Evolutionary conservation across 1,284 basidiomycete genomes (phyloP).

Genomic region (Calocybe gambosa): DNA sequence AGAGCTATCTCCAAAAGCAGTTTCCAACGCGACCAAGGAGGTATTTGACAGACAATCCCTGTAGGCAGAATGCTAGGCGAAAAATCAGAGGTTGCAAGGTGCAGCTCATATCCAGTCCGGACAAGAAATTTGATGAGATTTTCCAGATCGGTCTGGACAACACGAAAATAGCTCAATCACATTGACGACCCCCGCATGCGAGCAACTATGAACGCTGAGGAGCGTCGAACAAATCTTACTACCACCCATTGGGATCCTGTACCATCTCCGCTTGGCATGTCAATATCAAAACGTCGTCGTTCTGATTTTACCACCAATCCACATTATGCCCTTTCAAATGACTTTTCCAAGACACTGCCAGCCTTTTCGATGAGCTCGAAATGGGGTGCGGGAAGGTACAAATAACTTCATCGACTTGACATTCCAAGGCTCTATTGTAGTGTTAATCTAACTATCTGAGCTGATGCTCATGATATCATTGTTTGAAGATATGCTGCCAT

Average conservation of each 20-base stretch:
- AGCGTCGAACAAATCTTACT: too few species aligned
- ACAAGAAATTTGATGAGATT: too few species aligned
- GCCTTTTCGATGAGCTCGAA: conserved; percentile 55
- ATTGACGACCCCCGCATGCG: conserved; percentile 81
- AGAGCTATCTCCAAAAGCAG: conserved; percentile 64
- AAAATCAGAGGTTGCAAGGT: conserved; percentile 65
- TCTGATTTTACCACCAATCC: conserved; percentile 78
- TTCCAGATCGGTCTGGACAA: conserved; percentile 70
- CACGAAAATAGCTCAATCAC: conserved; percentile 59
- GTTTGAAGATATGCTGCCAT: too few species aligned
- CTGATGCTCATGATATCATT: too few species aligned
- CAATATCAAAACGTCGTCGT: conserved; percentile 62
- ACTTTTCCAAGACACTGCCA: conserved; percentile 53
- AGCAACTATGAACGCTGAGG: conserved; percentile 55
- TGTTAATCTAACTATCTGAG: too few species aligned
- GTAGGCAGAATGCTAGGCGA: conserved; percentile 60
- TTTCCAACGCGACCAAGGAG: conserved; percentile 58
- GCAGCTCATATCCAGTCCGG: conserved; percentile 74
- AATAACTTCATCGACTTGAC: conserved; percentile 49
- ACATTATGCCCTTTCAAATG: conserved; percentile 50
- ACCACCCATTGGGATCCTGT: too few species aligned
- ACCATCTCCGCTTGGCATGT: conserved; percentile 68
- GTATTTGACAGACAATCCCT: conserved; percentile 63
- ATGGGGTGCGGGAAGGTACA: conserved; percentile 60
- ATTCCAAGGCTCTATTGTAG: conserved; percentile 59